Conservation (phyloP, 352 stramenopile species). For the Phytophthora pinifolia region DNA sequence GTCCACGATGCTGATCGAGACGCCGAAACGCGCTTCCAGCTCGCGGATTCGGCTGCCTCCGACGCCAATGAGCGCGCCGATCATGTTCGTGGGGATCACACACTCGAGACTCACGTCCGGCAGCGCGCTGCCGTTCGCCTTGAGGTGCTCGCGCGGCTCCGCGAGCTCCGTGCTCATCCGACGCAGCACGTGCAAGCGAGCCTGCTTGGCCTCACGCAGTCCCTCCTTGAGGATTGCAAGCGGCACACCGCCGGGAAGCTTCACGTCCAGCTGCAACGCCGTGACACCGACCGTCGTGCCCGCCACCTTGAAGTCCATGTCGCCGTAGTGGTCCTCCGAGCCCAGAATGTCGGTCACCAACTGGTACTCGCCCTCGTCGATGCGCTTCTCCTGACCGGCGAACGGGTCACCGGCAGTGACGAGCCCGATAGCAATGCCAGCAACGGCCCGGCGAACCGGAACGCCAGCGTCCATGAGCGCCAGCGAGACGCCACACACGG, state of each 20-base stretch:
- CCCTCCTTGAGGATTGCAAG: constrained; percentile 84
- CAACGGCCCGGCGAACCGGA: constrained; percentile 92
- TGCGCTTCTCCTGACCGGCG: constrained; percentile 47
- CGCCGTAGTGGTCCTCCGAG: constrained; percentile 96
- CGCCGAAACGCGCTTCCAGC: constrained; percentile 63
- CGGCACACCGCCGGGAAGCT: constrained; percentile 89
- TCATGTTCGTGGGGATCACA: constrained; percentile 46
- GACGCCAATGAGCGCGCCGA: constrained; percentile 73
- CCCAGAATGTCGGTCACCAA: constrained; percentile 97
- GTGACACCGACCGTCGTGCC: constrained; percentile 92
- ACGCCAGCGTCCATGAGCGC: constrained; percentile 97
- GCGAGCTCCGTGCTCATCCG: constrained; percentile 82
- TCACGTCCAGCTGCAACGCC: constrained; percentile 97
- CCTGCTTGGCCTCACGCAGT: constrained; percentile 83
- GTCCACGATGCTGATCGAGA: constrained; percentile 69
- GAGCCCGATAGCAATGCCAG: constrained; percentile 95
- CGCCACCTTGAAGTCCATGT: constrained; percentile 99
- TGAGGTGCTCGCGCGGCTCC: constrained; percentile 58
- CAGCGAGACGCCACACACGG: constrained; percentile 95
- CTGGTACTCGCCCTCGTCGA: constrained; percentile 69
- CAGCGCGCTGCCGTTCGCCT: constrained; percentile 38
- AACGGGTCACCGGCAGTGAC: constrained; percentile 74
- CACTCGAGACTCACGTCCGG: constrained; percentile 62
- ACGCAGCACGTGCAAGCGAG: constrained; percentile 76
- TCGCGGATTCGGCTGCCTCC: constrained; percentile 77